Evolutionary conservation across 169 alveolate genomes (phyloP).

Genomic region (Eimeria praecox): DNA sequence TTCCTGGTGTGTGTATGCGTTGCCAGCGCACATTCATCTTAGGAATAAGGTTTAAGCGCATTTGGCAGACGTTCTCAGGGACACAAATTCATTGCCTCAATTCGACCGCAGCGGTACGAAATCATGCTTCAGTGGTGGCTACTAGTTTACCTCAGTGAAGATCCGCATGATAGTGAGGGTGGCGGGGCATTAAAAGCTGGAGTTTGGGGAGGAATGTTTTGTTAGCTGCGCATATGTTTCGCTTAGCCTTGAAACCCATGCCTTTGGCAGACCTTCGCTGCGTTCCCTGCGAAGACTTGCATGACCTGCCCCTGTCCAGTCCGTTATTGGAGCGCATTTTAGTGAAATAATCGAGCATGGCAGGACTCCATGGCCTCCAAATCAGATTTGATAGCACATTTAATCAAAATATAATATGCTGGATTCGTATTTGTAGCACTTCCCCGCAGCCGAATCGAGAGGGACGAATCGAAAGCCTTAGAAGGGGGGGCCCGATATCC

Average conservation of each 20-base stretch:
- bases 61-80: neutral
- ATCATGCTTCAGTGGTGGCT: neutral
- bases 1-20: neutral
- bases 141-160: neutral
- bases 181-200: neutral
- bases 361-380: neutral
- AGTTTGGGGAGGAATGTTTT: neutral
- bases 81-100: neutral
- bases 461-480: neutral
- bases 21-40: neutral
- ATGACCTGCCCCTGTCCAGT: neutral
- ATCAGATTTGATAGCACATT: neutral
- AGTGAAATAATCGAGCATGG: neutral
- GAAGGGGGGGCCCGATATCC: neutral
- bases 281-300: neutral
- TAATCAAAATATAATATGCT: neutral
- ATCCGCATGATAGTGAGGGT: neutral
- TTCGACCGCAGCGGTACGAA: too few relatives aligned
- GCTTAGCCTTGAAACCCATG: neutral
- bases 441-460: neutral
- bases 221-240: neutral
- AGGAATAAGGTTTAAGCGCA: neutral
- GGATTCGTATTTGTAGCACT: neutral
- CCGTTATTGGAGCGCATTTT: neutral
- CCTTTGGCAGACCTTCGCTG: too few relatives aligned